These are phyloP conservation scores for Plasmodium blacklocki DNA, from an alignment of 169 alveolate species.

Conservation along the genomic window DNA sequence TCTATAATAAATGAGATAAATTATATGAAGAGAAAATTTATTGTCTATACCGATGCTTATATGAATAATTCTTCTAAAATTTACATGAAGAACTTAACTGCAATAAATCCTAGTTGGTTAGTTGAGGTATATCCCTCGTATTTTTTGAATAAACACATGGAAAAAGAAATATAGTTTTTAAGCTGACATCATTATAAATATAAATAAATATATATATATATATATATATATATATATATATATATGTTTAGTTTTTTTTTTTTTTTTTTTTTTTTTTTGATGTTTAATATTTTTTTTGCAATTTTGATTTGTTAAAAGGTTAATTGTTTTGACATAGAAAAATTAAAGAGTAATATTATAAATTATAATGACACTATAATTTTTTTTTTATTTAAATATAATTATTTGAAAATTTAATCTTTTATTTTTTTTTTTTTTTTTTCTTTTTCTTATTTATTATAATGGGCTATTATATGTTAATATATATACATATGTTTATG, in stretches of 20 bases:
- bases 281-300: too few species aligned
- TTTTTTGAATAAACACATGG: conserved; percentile 36
- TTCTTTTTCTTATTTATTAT: too few species aligned
- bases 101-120: conserved; percentile 51
- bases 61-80: conserved; percentile 53
- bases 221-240: neutral
- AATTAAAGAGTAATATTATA: too few species aligned
- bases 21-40: conserved; percentile 42
- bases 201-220: neutral
- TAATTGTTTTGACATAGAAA: too few species aligned
- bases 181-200: neutral
- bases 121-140: conserved; percentile 30
- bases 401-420: too few species aligned
- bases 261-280: too few species aligned
- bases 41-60: conserved; percentile 70
- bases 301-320: too few species aligned
- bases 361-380: too few species aligned
- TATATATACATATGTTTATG: too few species aligned
- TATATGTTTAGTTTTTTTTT: neutral
- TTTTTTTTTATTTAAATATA: too few species aligned
- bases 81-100: conserved; percentile 45
- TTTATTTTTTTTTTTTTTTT: too few species aligned
- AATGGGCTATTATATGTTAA: too few species aligned
- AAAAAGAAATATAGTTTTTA: conserved; percentile 15
- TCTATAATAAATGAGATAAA: conserved; percentile 54